Evolutionary conservation across 2,329 filamentous ascomycete genomes (phyloP).

Genomic region (Neofusicoccum cordaticola): DNA sequence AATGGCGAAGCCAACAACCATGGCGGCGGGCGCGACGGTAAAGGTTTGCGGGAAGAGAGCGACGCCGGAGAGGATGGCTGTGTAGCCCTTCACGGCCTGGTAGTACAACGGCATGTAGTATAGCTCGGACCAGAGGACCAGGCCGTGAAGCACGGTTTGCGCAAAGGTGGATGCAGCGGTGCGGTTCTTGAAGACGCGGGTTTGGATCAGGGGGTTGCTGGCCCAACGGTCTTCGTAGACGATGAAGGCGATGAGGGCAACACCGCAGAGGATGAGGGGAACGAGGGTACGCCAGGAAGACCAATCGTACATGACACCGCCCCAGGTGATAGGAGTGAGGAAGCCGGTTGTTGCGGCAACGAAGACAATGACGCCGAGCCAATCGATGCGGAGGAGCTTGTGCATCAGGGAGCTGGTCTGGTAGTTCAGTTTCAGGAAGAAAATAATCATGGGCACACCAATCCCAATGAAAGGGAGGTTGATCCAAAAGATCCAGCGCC

Average conservation of each 20-base stretch:
- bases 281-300: slow-evolving; percentile 60
- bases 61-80: slow-evolving; percentile 38
- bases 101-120: slow-evolving; percentile 46
- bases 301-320: slow-evolving; percentile 66
- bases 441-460: slow-evolving; percentile 46
- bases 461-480: slow-evolving; percentile 58
- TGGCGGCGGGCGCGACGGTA: slow-evolving; percentile 61
- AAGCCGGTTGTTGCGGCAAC: slow-evolving; percentile 58
- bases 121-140: slow-evolving; percentile 42
- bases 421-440: slow-evolving; percentile 55
- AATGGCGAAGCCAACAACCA: slow-evolving; percentile 55
- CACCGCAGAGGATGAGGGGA: slow-evolving; percentile 56
- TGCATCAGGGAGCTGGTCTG: slow-evolving; percentile 45
- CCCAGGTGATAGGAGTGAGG: slow-evolving; percentile 62
- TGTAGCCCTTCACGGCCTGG: slow-evolving; percentile 40
- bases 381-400: slow-evolving; percentile 60
- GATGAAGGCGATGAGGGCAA: slow-evolving; percentile 52
- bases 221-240: slow-evolving; percentile 55
- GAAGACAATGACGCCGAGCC: slow-evolving; percentile 61
- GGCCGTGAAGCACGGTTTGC: slow-evolving; percentile 57
- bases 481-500: slow-evolving; percentile 66
- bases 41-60: slow-evolving; percentile 47
- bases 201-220: slow-evolving; percentile 49
- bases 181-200: slow-evolving; percentile 48
- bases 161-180: slow-evolving; percentile 52